Percentiles rank a stretch among this genome's conserved stretches.
These are phyloP conservation scores for Diospyros kaki DNA, from an alignment of 148 eudicot genomes.

Conservation along the genomic window DNA sequence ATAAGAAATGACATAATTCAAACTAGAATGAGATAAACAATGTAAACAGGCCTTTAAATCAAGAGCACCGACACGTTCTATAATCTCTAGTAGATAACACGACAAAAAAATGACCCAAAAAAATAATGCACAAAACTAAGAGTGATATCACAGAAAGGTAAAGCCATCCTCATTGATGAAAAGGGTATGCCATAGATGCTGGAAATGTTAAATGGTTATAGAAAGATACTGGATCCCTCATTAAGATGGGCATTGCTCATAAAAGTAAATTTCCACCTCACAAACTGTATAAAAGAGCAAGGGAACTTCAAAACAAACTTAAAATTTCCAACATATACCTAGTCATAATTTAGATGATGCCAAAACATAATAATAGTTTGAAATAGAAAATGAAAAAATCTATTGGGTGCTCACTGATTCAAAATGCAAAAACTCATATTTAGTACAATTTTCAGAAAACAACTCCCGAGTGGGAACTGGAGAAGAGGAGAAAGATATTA, in stretches of 20 bases:
- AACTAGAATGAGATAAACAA: no score
- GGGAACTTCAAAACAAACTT: neutral
- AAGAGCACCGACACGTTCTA: no score
- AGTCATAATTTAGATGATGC: neutral
- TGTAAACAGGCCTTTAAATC: no score
- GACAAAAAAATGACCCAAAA: no score
- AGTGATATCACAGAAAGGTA: no score
- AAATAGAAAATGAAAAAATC: no score
- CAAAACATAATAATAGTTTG: neutral
- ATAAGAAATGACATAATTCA: no score
- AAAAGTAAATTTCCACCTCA: neutral
- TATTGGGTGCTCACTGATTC: neutral
- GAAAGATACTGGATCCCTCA: neutral
- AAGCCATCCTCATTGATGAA: no score
- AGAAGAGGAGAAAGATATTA: neutral
- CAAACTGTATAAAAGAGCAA: conserved; percentile 2
- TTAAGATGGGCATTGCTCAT: neutral
- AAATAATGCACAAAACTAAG: no score
- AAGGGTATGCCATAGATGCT: neutral
- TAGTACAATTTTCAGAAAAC: neutral
- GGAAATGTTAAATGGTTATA: neutral
- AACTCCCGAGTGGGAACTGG: neutral
- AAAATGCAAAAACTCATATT: neutral
- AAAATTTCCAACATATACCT: neutral
- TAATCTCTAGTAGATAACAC: no score